phyloP scores from a whole-genome alignment of 2,329 filamentous ascomycete species.

The Blastomyces silverae region DNA sequence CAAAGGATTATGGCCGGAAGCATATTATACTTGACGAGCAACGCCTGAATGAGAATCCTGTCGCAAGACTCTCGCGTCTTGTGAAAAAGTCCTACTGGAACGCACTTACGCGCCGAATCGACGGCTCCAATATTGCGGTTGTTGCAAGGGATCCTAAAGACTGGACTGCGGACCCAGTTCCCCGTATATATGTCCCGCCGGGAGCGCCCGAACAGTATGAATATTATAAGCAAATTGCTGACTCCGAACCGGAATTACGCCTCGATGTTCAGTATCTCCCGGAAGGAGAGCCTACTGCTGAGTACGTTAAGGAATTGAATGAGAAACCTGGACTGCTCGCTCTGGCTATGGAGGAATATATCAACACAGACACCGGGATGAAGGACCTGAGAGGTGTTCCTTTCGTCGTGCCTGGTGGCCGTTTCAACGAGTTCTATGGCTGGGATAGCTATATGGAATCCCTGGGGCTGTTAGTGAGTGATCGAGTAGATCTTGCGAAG shows the following conservation, averaged over 20 bases:
- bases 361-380: conserved; percentile 60
- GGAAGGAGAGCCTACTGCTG: conserved; percentile 64
- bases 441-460: conserved; percentile 99
- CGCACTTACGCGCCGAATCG: conserved; percentile 79
- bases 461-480: conserved; percentile 76
- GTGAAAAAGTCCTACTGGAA: conserved; percentile 92
- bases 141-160: conserved; percentile 90
- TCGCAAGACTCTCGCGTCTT: conserved; percentile 75
- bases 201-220: conserved; percentile 81
- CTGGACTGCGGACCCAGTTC: conserved; percentile 82
- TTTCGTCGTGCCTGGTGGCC: conserved; percentile 93
- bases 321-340: conserved; percentile 81
- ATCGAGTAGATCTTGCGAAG: conserved; percentile 80
- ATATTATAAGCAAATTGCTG: conserved; percentile 78
- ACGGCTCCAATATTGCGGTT: conserved; percentile 69
- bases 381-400: conserved; percentile 71
- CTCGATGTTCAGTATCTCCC: conserved; percentile 76
- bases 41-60: conserved; percentile 89
- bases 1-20: conserved; percentile 82
- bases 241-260: conserved; percentile 71
- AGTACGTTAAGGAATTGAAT: conserved; percentile 77
- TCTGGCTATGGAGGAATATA: conserved; percentile 74
- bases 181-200: conserved; percentile 81
- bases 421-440: conserved; percentile 97
- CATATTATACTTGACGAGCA: conserved; percentile 87